Conservation (phyloP, 129 eudicot species). For the Flaveria sonorensis region DNA sequence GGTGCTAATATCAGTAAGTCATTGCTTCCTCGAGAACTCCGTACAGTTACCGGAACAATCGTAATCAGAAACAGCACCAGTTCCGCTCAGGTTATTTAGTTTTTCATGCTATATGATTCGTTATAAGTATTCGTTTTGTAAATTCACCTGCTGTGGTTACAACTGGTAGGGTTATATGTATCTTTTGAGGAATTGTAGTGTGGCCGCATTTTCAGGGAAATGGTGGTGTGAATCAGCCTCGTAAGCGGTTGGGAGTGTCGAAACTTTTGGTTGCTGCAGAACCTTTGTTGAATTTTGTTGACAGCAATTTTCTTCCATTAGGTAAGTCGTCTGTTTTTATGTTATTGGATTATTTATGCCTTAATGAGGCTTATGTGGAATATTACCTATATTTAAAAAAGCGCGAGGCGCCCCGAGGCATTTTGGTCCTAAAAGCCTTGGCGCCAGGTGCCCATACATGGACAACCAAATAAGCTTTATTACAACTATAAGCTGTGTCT, state of each 20-base stretch:
- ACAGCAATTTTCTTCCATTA: constrained; percentile 74
- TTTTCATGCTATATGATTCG: constrained; percentile 4
- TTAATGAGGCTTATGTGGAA: background rate
- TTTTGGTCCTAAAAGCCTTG: too few relatives aligned
- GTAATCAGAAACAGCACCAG: constrained; percentile 42
- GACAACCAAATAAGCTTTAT: too few relatives aligned
- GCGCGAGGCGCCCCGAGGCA: too few relatives aligned
- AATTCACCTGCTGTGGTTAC: constrained; percentile 1
- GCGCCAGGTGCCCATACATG: too few relatives aligned
- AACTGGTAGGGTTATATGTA: constrained; percentile 20
- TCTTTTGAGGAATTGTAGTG: constrained; percentile 25
- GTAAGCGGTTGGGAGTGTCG: background rate
- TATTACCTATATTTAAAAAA: background rate
- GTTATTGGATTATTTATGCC: constrained; percentile 1
- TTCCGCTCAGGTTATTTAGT: constrained; percentile 44
- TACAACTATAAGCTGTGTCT: too few relatives aligned
- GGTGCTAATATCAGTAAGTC: constrained; percentile 16
- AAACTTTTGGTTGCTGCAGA: constrained; percentile 36
- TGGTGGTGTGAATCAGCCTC: constrained; percentile 31
- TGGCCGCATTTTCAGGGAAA: constrained; percentile 48
- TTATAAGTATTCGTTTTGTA: background rate
- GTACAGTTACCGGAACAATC: constrained; percentile 29
- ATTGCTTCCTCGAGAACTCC: constrained; percentile 36
- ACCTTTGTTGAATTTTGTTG: constrained; percentile 49
- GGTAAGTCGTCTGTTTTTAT: constrained; percentile 44